phyloP scores from a whole-genome alignment of 345 rosid species.

The Populus nigra region DNA sequence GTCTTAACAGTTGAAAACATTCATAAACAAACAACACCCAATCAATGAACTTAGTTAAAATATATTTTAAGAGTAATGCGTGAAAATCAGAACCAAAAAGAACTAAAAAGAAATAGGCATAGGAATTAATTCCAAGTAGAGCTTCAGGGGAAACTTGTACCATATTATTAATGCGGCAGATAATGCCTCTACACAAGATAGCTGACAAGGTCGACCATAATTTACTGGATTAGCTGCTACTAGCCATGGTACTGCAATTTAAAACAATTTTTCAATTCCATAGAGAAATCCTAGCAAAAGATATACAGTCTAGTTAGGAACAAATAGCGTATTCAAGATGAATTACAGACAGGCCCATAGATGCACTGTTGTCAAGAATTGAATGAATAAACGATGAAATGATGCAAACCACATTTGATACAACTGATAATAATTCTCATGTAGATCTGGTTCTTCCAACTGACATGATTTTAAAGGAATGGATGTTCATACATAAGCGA shows the following conservation, averaged over 20 bases:
- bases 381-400: background rate
- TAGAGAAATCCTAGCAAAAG: background rate
- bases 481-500: conserved; percentile 70
- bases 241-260: conserved; percentile 87
- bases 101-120: background rate
- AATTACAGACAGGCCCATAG: background rate
- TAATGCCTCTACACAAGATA: conserved; percentile 94
- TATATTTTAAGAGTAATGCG: background rate
- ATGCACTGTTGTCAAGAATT: background rate
- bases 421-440: background rate
- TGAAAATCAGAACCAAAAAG: background rate
- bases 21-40: background rate
- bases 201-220: conserved; percentile 90
- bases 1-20: background rate
- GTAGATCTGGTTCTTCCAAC: background rate
- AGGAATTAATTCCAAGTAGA: background rate
- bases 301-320: background rate
- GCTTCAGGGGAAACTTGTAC: conserved; percentile 29
- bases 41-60: background rate
- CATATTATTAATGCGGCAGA: conserved; percentile 90
- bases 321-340: background rate
- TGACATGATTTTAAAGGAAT: background rate
- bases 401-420: background rate
- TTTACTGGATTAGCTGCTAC: conserved; percentile 99
- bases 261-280: conserved; percentile 10